Base-by-base conservation (phyloP, 495 filamentous ascomycete genomes). In the Pyrenula aspistea region DNA sequence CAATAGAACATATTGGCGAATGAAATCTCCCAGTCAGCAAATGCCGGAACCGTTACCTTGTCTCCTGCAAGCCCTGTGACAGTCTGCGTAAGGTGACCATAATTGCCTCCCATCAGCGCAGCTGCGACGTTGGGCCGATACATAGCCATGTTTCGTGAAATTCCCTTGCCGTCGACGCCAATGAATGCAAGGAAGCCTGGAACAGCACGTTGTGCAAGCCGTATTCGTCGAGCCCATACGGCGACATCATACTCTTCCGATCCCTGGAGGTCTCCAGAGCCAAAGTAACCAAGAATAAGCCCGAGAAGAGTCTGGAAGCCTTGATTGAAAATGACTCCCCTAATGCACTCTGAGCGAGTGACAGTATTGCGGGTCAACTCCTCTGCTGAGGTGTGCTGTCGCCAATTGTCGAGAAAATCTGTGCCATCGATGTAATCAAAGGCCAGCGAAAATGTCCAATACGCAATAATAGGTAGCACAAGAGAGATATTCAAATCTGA, bases 361-460 rank as follows among this genome's bases (percentile, higher is more conserved):
- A 83, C 87, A 54, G 83, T 83, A 66, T 92, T 92, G 56, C 87
- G 76, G 70, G 84, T 83, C 19, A 81, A 65, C 60, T 91, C 81
- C 67, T 92, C 87, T 55, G 83, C 87, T 22, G 87, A 87, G 2
- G 87, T 92, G 73, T 92, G 87, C 58, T 91, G 68, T 57, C 88
- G 79, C 68, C 90, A 89, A 58, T 87, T 80, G 25, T 87, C 80
- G 62, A 90, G 87, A 42, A 89, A 75, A 67, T 91, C 86, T 65
- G 77, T 80, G 25, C 78, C 67, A 70, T 93, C 88, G 63, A 92
- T 79, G 60, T 81, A 60, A 68, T 93, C 87, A 69, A 89, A 93
- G 64, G 88, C 67, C 62, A 84, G 65, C 15, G 88, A 91, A 15
- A 89, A 63, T 22, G 69, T 66, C 88, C 88, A 93, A 73, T 93